Conservation (phyloP, 345 rosid genomes). For the Eucalyptus tenuipes region DNA sequence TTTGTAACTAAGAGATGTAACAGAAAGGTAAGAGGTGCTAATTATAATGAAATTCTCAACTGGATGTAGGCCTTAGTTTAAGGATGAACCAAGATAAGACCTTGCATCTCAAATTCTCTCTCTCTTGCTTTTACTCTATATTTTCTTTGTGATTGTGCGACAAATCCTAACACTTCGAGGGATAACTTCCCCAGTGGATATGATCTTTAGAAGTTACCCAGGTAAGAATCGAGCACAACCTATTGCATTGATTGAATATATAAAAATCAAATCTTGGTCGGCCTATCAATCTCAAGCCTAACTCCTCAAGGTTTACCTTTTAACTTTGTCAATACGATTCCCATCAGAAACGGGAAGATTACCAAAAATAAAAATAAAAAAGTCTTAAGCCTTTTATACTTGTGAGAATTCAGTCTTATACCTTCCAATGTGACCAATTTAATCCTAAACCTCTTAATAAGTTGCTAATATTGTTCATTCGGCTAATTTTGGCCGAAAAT, state of each 20-base stretch:
- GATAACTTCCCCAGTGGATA: background rate
- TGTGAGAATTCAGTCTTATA: accelerated
- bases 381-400: background rate
- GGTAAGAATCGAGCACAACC: background rate
- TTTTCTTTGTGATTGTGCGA: too few species aligned
- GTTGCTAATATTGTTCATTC: background rate
- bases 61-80: too few species aligned
- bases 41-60: too few species aligned
- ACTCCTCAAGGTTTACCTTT: background rate
- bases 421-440: background rate
- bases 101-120: too few species aligned
- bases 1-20: too few species aligned
- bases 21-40: too few species aligned
- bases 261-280: background rate
- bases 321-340: background rate
- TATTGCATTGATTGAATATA: background rate
- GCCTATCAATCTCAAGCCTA: background rate
- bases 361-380: too few species aligned
- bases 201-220: background rate
- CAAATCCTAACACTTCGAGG: background rate
- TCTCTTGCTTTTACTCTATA: too few species aligned
- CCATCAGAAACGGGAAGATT: background rate
- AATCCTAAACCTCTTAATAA: background rate
- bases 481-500: background rate
- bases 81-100: too few species aligned